Percentiles rank a stretch among this genome's conserved stretches.
Evolutionary conservation across 1,284 basidiomycete genomes (phyloP).

Genomic region (Inonotus obliquus): DNA sequence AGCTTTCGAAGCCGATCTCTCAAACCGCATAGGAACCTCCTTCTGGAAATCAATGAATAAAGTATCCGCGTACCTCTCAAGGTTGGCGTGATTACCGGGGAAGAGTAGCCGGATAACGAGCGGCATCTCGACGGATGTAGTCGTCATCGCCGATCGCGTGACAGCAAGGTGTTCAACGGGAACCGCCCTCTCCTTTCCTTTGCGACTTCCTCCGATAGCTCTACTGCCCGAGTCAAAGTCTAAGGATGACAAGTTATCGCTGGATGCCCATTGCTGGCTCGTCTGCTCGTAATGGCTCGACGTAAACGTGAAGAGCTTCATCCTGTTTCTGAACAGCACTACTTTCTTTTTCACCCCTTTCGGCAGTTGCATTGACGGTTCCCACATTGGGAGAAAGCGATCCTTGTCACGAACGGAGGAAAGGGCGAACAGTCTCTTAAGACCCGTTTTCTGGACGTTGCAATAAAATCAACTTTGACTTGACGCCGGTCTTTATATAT

Average conservation of each 20-base stretch:
- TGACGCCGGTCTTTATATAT: neutral
- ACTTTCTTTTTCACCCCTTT: neutral
- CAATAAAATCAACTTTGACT: neutral
- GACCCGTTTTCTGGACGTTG: neutral
- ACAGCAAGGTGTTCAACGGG: neutral
- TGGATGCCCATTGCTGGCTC: neutral
- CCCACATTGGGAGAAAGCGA: neutral
- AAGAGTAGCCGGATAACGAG: slow-evolving; percentile 4
- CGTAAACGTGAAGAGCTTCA: neutral
- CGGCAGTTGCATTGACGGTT: neutral
- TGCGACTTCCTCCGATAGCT: neutral
- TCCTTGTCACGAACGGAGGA: neutral
- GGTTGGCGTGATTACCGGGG: slow-evolving; percentile 2
- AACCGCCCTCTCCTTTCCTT: neutral
- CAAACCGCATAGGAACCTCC: neutral
- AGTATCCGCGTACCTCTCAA: slow-evolving; percentile 7
- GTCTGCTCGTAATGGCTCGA: neutral
- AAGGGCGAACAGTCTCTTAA: neutral
- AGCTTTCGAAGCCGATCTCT: neutral
- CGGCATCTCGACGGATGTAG: neutral
- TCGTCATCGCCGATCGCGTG: neutral
- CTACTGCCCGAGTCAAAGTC: neutral
- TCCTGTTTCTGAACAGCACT: neutral
- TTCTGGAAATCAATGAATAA: slow-evolving; percentile 12
- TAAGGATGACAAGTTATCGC: neutral